phyloP scores from a whole-genome alignment of 805 yeast species.

The Metschnikowia drakensbergensis region DNA sequence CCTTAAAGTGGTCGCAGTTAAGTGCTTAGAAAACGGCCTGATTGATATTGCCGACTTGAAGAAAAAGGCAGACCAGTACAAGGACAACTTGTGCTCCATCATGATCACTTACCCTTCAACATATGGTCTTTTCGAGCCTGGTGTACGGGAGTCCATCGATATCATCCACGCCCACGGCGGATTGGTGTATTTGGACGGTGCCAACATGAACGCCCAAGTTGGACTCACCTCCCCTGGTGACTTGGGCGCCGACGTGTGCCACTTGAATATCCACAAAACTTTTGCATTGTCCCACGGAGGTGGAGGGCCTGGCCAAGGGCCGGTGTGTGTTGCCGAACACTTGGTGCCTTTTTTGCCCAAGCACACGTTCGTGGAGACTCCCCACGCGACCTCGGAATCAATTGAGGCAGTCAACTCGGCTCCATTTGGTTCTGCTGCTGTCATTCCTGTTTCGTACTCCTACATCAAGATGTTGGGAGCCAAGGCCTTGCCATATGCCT shows the following conservation, averaged over 20 bases:
- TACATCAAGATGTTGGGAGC: slow-evolving; percentile 94
- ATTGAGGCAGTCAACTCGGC: slow-evolving; percentile 86
- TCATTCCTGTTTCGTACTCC: slow-evolving; percentile 89
- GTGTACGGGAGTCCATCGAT: slow-evolving; percentile 80
- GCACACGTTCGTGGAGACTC: slow-evolving; percentile 60
- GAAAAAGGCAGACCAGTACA: slow-evolving; percentile 66
- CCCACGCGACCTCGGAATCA: slow-evolving; percentile 44
- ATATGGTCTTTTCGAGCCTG: slow-evolving; percentile 93
- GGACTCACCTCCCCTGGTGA: slow-evolving; percentile 98
- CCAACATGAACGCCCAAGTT: slow-evolving; percentile 98
- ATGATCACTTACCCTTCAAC: slow-evolving; percentile 99
- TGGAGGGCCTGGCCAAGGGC: slow-evolving; percentile 99
- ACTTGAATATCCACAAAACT: slow-evolving; percentile 92
- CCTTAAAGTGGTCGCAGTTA: slow-evolving; percentile 86
- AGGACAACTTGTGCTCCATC: slow-evolving; percentile 73
- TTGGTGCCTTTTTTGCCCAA: slow-evolving; percentile 77
- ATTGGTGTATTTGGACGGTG: slow-evolving; percentile 96
- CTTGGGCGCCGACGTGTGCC: slow-evolving; percentile 97
- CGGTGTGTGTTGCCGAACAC: slow-evolving; percentile 87
- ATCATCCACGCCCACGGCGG: slow-evolving; percentile 85
- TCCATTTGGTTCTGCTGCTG: slow-evolving; percentile 93
- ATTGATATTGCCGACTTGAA: slow-evolving; percentile 75
- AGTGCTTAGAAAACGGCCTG: slow-evolving; percentile 82
- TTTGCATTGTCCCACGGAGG: slow-evolving; percentile 99
- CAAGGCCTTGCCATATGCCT: slow-evolving; percentile 76